Percentiles rank a stretch among this genome's conserved stretches.
Conservation (phyloP, 805 yeast genomes). For the Candida silvatica region DNA sequence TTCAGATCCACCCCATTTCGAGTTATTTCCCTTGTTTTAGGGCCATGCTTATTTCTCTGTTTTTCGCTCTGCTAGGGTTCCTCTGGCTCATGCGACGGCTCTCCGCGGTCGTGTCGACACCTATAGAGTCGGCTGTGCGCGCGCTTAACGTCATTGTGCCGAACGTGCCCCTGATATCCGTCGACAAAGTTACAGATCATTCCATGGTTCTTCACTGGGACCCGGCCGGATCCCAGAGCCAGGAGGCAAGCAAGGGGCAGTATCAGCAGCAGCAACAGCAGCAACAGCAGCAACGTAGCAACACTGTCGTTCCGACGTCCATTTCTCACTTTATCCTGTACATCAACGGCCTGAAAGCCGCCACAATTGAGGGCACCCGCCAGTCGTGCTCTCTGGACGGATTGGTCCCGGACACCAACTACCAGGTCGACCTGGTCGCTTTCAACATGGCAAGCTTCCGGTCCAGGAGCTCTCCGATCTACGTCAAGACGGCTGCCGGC, state of each 20-base stretch:
- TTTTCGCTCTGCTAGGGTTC: constrained; percentile 16
- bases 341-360: constrained; percentile 30
- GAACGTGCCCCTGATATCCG: constrained; percentile 42
- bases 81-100: constrained; percentile 24
- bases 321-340: constrained; percentile 28
- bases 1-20: too few relatives aligned
- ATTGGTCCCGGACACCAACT: constrained; percentile 27
- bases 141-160: constrained; percentile 47
- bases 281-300: constrained; percentile 13
- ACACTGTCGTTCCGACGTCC: constrained; percentile 12
- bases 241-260: background rate
- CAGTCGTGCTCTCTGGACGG: constrained; percentile 27
- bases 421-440: constrained; percentile 35
- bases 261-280: background rate
- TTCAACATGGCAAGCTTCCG: constrained; percentile 30
- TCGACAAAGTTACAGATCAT: constrained; percentile 40
- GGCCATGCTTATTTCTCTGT: constrained; percentile 12
- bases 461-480: constrained; percentile 32
- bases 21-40: too few relatives aligned
- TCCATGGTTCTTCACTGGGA: constrained; percentile 53
- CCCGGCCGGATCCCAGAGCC: constrained; percentile 5
- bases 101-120: constrained; percentile 24
- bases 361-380: constrained; percentile 26
- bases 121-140: constrained; percentile 37
- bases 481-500: constrained; percentile 28